phyloP scores from a whole-genome alignment of 441 rosid genomes.

The Hura crepitans region DNA sequence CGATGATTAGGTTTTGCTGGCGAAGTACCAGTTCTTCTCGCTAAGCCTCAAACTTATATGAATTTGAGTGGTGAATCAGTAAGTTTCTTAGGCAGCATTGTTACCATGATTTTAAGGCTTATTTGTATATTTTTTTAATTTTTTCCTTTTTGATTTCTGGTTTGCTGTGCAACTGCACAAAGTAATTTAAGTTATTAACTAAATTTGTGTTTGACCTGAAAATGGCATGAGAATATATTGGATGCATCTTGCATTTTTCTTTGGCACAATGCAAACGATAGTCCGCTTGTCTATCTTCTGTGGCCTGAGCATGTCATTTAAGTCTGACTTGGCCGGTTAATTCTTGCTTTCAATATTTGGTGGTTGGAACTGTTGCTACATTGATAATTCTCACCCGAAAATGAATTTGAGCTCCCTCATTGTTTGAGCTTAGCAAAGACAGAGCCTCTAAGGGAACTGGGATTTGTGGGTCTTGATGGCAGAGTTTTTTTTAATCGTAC shows the following conservation, averaged over 20 bases:
- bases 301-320: neutral
- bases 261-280: neutral
- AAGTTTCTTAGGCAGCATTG: constrained; percentile 18
- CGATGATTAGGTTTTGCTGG: constrained; percentile 54
- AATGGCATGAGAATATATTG: neutral
- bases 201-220: neutral
- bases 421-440: no score
- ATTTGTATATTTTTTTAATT: no score
- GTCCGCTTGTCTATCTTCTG: neutral
- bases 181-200: neutral
- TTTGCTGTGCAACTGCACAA: neutral
- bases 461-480: neutral
- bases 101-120: neutral
- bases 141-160: neutral
- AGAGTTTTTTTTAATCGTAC: neutral
- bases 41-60: constrained; percentile 95
- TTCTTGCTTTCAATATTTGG: neutral
- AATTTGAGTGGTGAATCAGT: constrained; percentile 96
- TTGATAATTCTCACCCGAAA: neutral
- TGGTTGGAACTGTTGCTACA: neutral
- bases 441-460: no score
- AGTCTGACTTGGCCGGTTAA: neutral
- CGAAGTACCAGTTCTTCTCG: constrained; percentile 60
- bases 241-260: neutral
- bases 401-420: neutral